Percentiles rank a stretch among this genome's conserved stretches.
Evolutionary conservation across 2,329 filamentous ascomycete genomes (phyloP).

Genomic region (Nannizziopsis arthrosporioides): DNA sequence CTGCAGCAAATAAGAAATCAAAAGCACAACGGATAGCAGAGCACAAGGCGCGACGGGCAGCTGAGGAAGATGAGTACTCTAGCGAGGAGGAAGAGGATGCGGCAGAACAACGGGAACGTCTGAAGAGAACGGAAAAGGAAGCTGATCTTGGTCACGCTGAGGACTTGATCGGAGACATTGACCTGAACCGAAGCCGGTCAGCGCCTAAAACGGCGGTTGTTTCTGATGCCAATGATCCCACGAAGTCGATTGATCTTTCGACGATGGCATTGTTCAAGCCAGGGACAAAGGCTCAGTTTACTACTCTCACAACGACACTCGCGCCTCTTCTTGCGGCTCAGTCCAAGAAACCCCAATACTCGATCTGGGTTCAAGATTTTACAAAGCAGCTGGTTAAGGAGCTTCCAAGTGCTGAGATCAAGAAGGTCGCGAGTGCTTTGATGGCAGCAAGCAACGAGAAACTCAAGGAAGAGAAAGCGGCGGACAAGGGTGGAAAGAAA

Average conservation of each 20-base stretch:
- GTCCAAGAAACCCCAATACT: slow-evolving; percentile 80
- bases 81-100: slow-evolving; percentile 63
- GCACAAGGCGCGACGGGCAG: slow-evolving; percentile 51
- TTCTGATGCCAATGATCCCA: slow-evolving; percentile 57
- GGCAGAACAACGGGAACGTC: slow-evolving; percentile 58
- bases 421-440: slow-evolving; percentile 79
- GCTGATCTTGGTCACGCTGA: slow-evolving; percentile 80
- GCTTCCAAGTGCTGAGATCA: slow-evolving; percentile 82
- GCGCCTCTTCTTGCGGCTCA: slow-evolving; percentile 63
- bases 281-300: slow-evolving; percentile 74
- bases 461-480: slow-evolving; percentile 94
- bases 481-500: slow-evolving; percentile 94
- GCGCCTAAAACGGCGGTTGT: slow-evolving; percentile 55
- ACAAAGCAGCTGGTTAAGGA: slow-evolving; percentile 77
- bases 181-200: slow-evolving; percentile 54
- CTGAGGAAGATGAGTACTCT: slow-evolving; percentile 45
- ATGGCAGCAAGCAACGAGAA: slow-evolving; percentile 95
- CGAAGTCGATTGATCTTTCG: slow-evolving; percentile 67
- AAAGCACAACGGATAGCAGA: slow-evolving; percentile 80
- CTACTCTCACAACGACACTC: slow-evolving; percentile 64
- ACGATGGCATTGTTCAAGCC: slow-evolving; percentile 79
- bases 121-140: slow-evolving; percentile 72
- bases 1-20: slow-evolving; percentile 80
- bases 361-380: slow-evolving; percentile 83
- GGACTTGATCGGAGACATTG: slow-evolving; percentile 72